A percentile compares a stretch with the other conserved stretches of the same genome.
phyloP scores from a whole-genome alignment of 305 asterid species.

The Euphrasia arctica region DNA sequence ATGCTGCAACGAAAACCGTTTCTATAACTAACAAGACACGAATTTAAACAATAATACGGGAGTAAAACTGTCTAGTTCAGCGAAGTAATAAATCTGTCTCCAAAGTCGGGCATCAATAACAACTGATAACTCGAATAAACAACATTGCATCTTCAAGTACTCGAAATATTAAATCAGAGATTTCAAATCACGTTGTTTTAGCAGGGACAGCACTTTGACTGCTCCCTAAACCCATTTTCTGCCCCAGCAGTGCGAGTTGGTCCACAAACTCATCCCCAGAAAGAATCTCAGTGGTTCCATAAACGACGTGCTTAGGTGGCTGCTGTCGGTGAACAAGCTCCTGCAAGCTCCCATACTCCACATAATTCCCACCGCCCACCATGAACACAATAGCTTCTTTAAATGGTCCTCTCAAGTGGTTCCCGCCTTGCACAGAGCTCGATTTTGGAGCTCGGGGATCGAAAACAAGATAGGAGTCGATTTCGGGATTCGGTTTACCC shows the following conservation, averaged over 20 bases:
- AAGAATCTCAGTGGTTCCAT: slow-evolving; percentile 82
- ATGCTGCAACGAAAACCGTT: neutral
- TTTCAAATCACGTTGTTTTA: slow-evolving; percentile 24
- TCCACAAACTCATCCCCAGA: slow-evolving; percentile 82
- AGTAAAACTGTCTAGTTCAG: slow-evolving; percentile 9
- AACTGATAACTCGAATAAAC: neutral
- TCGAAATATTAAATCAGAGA: slow-evolving; percentile 13
- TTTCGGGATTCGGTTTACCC: slow-evolving; percentile 82
- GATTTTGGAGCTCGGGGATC: slow-evolving; percentile 93
- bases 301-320: slow-evolving; percentile 64
- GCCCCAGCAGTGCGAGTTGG: slow-evolving; percentile 74
- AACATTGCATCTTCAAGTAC: slow-evolving; percentile 21
- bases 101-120: no score
- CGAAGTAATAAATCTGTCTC: slow-evolving; percentile 22
- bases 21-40: slow-evolving; percentile 19
- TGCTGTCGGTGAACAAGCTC: slow-evolving; percentile 72
- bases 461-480: slow-evolving; percentile 64
- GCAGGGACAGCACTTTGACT: slow-evolving; percentile 27
- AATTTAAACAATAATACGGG: slow-evolving; percentile 11
- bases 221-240: slow-evolving; percentile 82
- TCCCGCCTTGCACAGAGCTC: slow-evolving; percentile 48
- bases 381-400: slow-evolving; percentile 89
- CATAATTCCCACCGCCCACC: slow-evolving; percentile 94
- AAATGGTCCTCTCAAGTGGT: slow-evolving; percentile 81
- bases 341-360: slow-evolving; percentile 86